Evolutionary conservation across 306 rosid species (phyloP), one percentile per base, ranked within the genome.

Genomic region (Cicer bijugum): DNA sequence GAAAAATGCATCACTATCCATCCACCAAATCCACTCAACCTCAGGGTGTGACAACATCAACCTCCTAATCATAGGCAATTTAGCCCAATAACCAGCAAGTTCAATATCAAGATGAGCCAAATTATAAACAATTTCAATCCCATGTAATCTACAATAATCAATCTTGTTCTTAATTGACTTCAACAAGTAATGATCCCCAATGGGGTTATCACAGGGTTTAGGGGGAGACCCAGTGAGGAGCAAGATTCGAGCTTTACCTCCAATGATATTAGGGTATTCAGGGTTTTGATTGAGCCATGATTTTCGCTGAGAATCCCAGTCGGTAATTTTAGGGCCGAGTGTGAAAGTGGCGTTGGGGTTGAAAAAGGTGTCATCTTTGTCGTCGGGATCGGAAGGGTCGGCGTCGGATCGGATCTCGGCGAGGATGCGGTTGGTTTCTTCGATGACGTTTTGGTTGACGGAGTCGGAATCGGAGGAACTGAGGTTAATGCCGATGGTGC

Each of bases 11-110:
- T 94, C 99, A 77, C 99, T 95, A 28, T 95, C 99, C 99, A 94
- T 89, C 99, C 99, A 94, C 99, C 99, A 94, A 84, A 94, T 94
- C 98, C 98, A 94, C 79, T 94, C 97, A 2, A 94, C 98, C 71
- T 94, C 98, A 0, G 97, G 97, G 44, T 94, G 99, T 1, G 99
- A 91, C 78, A 94, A 48, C 99, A 91, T 94, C 78, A 94, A 53
- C 75, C 90, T 81, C 71, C 99, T 37, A 71, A 94, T 83, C 91
- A 94, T 84, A 0, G 99, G 99, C 90, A 94, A 76, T 72, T 94
- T 94, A 4, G 99, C 95, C 99, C 99, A 94, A 67, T 94, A 94
- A 5, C 99, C 99, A 65, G 99, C 96, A 20, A 94, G 97, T 15
- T 94, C 97, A 76, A 84, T 84, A 70, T 94, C 98, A 78, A 94